phyloP scores from a whole-genome alignment of 495 filamentous ascomycete species.

The Xylona heveae region DNA sequence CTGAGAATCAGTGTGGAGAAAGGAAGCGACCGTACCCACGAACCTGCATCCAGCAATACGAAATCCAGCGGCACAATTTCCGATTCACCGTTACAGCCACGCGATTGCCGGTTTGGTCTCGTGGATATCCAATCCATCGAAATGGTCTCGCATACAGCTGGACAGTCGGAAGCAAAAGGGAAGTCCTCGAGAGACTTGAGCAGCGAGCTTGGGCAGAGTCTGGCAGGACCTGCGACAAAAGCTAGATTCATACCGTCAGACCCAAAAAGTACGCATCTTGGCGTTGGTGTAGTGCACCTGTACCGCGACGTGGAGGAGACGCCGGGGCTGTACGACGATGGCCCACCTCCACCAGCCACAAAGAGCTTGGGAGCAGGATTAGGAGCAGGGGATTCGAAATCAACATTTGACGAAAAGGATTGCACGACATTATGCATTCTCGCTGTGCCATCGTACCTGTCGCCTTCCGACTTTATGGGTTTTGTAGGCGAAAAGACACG shows the following conservation, averaged over 20 bases:
- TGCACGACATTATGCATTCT: conserved; percentile 87
- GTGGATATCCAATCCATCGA: conserved; percentile 47
- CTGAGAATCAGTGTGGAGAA: no score
- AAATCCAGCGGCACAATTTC: no score
- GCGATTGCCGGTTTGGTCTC: conserved; percentile 45
- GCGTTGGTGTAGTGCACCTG: conserved; percentile 86
- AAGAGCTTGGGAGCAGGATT: conserved; percentile 5
- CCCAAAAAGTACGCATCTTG: conserved; percentile 55
- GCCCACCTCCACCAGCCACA: background rate
- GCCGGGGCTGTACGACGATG: conserved; percentile 23
- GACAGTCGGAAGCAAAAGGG: conserved; percentile 6
- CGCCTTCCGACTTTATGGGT: conserved; percentile 74
- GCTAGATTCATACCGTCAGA: conserved; percentile 58
- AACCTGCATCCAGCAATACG: no score
- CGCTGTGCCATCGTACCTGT: conserved; percentile 84
- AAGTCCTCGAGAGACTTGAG: conserved; percentile 8
- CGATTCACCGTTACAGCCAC: no score
- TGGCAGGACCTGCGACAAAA: conserved; percentile 43
- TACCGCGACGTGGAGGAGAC: conserved; percentile 74
- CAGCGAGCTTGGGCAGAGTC: conserved; percentile 14
- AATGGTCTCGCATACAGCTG: conserved; percentile 22
- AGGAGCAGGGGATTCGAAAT: conserved; percentile 7
- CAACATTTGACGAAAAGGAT: conserved; percentile 28
- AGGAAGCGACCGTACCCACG: no score
- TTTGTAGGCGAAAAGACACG: conserved; percentile 82